Base-by-base conservation (phyloP, 1,284 basidiomycete genomes). In the Ustilago lituana region DNA sequence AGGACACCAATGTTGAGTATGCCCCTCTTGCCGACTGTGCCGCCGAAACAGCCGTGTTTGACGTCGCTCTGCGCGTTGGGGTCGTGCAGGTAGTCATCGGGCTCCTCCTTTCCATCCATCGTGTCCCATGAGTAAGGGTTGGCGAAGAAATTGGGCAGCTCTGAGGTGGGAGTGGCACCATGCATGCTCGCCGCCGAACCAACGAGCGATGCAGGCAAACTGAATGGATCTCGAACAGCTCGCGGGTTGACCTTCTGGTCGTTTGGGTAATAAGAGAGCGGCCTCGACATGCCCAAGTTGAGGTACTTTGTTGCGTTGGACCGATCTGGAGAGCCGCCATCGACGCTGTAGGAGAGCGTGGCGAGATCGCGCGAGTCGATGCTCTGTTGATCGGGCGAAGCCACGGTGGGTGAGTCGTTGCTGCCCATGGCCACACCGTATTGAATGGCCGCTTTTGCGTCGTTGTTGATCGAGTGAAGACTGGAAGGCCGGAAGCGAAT, bases 1-100 rank as follows among this genome's bases (percentile, higher is more conserved):
- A 87, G 79, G 10, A 84, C 83, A 1, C 88, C 84, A 45, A 89
- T 87, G 74, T 91, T 87, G 57, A 81, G 58, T 24, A 80, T 27
- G 14, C 60, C 76, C 32, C 76, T 32, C 8, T 54, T 49, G 11
- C 53, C 60, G 5, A 70, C 26, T 2, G 17, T 47, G 26, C 41
- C 40, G 23, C 57, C 67, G 26, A 37, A 51, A 36, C 55, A 66
- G 38, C 49, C 57, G 24, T 51, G 39, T 1, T 51, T 39, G 29
- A 24, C 8, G 2, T 63, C 51, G 6, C 24, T 5, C 9, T 35
- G 41, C 1, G 12, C 43, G 15, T 63, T 26, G 2, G 76, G 73
- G 36, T 76, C 64, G 40, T 74, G 71, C 7, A 76, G 56, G 19
- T 68, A 60, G 39, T 77, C 73, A 37, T 77, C 65, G 2, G 64